These are phyloP conservation scores for Pseudogymnoascus sp. DNA, from an alignment of 2,329 filamentous ascomycete species.

Conservation along the genomic window DNA sequence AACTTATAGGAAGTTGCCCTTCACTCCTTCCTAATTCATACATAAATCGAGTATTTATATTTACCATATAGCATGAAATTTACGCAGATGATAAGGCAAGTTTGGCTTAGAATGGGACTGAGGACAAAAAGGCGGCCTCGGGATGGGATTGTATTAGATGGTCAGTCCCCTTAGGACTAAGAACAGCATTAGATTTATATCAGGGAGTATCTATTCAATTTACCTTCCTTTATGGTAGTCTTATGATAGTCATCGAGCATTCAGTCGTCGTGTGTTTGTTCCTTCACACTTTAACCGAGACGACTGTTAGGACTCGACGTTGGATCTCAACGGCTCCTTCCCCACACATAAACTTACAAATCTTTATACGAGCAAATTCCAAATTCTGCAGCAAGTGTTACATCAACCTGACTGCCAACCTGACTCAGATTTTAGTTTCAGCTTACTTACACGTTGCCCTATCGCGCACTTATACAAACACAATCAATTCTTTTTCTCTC, in stretches of 20 bases:
- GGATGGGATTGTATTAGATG: neutral
- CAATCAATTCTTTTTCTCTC: neutral
- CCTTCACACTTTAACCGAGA: neutral
- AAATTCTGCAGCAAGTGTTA: too few relatives aligned
- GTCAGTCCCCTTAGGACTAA: neutral
- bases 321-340: too few relatives aligned
- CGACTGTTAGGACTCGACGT: neutral
- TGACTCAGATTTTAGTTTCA: neutral
- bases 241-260: neutral
- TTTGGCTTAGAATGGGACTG: neutral
- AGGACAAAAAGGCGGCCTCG: too few relatives aligned
- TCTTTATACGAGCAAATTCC: too few relatives aligned
- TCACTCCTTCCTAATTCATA: neutral
- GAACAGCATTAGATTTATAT: neutral
- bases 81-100: neutral
- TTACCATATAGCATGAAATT: neutral
- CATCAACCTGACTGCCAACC: neutral
- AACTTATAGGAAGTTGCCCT: neutral
- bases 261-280: neutral
- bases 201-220: neutral
- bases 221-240: neutral
- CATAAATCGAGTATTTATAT: neutral
- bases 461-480: neutral
- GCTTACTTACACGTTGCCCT: neutral
- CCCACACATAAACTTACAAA: too few relatives aligned